Base-by-base conservation (phyloP, 108 stramenopile genomes). In the Fistulifera solaris region DNA sequence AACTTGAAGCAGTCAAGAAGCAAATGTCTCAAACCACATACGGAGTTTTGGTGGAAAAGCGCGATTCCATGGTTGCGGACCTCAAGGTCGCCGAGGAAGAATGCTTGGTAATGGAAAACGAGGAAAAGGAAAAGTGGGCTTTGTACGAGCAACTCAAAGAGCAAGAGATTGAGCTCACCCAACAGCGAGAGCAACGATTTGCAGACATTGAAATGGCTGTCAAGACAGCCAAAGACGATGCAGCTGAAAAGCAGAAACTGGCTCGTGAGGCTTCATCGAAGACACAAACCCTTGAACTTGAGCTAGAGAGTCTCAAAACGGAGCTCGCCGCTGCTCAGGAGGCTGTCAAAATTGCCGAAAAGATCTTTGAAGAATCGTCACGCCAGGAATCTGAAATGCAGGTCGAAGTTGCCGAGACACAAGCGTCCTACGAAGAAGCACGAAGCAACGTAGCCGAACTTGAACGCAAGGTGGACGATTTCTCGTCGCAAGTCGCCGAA, bases 21-120 rank as follows among this genome's bases (percentile, higher is more conserved):
- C 87, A 87, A 59, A 62, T 94, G 28, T 90, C 89, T 11, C 87
- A 94, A 57, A 89, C 89, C 18, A 71, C 77, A 4, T 85, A 79
- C 40, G 92, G 87, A 26, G 83, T 89, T 65, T 71, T 89, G 19
- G 68, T 67, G 40, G 85, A 80, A 31, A 77, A 83, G 52, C 73
- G 67, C 61, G 76, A 83, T 8, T 53, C 71, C 4, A 87, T 93
- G 78, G 58, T 43, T 12, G 71, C 68, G 40, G 91, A 93, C 54
- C 57, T 92, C 38, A 46, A 60, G 17, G 77, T 76, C 31, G 82
- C 87, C 15, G 66, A 59, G 21, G 52, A 62, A 7, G 79, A 90
- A 51, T 58, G 65, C 38, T 60, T 82, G 55, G 48, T 58, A 19
- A 89, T 92, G 87, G 68, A 91, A 52, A 60, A 72, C 21, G 81